A percentile compares a stretch with the other conserved stretches of the same genome.
These are phyloP conservation scores for Trypanosoma brucei DNA, from an alignment of 208 protist species.

Conservation along the genomic window DNA sequence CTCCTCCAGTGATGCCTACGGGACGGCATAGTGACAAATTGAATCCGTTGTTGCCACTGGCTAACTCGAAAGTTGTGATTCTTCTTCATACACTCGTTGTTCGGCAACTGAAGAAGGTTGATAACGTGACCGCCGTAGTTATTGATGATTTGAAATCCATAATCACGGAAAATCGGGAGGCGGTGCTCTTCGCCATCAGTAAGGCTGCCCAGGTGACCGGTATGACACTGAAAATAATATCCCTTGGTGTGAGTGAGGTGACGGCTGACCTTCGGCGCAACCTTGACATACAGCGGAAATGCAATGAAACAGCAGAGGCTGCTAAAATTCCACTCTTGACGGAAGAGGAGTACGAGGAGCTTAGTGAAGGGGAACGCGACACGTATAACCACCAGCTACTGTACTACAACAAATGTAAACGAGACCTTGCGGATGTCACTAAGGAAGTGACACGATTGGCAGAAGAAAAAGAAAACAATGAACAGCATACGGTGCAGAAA, in stretches of 20 bases:
- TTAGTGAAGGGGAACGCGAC: constrained; percentile 41
- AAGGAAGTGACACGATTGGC: constrained; percentile 26
- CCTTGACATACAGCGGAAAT: constrained; percentile 29
- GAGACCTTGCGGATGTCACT: constrained; percentile 36
- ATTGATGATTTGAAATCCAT: constrained; percentile 67
- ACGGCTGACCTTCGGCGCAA: constrained; percentile 48
- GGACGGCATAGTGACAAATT: neutral
- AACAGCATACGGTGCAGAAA: constrained; percentile 28
- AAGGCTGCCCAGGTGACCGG: constrained; percentile 29
- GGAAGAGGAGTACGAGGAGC: constrained; percentile 72
- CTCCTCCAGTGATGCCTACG: neutral
- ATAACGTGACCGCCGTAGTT: constrained; percentile 29
- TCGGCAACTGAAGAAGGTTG: constrained; percentile 10
- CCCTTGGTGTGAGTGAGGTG: constrained; percentile 61
- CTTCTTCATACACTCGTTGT: constrained; percentile 21
- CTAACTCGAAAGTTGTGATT: constrained; percentile 12
- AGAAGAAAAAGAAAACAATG: constrained; percentile 9
- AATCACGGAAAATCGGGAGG: constrained; percentile 43
- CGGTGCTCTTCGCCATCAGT: constrained; percentile 42
- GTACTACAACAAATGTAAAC: constrained; percentile 76
- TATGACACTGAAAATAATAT: constrained; percentile 47
- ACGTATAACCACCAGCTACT: constrained; percentile 72
- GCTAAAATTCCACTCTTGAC: constrained; percentile 44
- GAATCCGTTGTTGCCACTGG: neutral
- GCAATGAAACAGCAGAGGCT: constrained; percentile 25